These are phyloP conservation scores for Penicillium pancosmium DNA, from an alignment of 495 filamentous ascomycete genomes.

Conservation along the genomic window DNA sequence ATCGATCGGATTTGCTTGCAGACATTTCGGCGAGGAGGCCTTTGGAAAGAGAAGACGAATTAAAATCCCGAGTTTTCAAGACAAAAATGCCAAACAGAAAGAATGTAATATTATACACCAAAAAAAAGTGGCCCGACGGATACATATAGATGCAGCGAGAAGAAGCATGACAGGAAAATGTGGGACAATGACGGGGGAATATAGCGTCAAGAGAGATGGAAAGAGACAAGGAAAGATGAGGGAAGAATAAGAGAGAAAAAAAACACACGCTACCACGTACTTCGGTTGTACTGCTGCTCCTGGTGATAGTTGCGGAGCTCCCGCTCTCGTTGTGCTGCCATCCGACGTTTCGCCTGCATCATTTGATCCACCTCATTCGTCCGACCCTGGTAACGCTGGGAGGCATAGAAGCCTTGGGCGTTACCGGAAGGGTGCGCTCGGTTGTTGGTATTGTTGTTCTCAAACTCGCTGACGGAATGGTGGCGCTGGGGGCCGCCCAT, in stretches of 20 bases:
- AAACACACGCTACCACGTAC: conserved; percentile 65
- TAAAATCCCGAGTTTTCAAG: conserved; percentile 41
- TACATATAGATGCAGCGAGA: conserved; percentile 39
- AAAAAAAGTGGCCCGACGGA: conserved; percentile 35
- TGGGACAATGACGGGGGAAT: conserved; percentile 38
- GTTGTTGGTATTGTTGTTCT: conserved; percentile 60
- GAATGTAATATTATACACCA: conserved; percentile 54
- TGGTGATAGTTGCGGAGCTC: conserved; percentile 99
- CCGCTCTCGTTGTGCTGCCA: conserved; percentile 97
- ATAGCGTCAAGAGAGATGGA: conserved; percentile 32
- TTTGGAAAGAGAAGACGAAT: conserved; percentile 52
- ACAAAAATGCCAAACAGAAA: conserved; percentile 36
- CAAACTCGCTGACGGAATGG: conserved; percentile 88
- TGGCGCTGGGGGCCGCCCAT: conserved; percentile 61
- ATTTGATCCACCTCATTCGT: conserved; percentile 96
- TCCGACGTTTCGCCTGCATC: conserved; percentile 97
- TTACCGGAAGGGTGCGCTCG: conserved; percentile 75
- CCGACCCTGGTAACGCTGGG: conserved; percentile 88
- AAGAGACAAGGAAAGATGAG: conserved; percentile 24
- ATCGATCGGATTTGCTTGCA: conserved; percentile 83
- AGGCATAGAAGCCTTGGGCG: conserved; percentile 90
- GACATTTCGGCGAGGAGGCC: conserved; percentile 82
- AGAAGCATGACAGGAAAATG: conserved; percentile 17
- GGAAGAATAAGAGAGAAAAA: conserved; percentile 33
- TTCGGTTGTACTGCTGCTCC: conserved; percentile 99